phyloP scores from a whole-genome alignment of 805 yeast species.

The Saturnispora zaruensis region DNA sequence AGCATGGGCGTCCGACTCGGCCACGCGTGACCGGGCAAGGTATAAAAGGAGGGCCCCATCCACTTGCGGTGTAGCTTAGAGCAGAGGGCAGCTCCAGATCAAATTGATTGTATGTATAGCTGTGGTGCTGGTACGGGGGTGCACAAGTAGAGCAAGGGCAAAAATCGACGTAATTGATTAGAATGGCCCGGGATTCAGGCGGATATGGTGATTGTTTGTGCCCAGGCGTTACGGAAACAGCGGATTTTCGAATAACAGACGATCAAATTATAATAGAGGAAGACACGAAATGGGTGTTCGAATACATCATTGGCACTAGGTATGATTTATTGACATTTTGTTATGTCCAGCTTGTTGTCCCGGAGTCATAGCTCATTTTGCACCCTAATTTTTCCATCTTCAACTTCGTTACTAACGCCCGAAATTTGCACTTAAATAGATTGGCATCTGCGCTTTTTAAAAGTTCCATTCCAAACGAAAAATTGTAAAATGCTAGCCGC shows the following conservation, averaged over 20 bases:
- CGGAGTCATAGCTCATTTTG: neutral
- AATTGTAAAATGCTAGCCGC: slow-evolving; percentile 20
- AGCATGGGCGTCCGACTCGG: slow-evolving; percentile 1
- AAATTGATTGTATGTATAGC: neutral
- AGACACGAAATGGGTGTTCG: neutral
- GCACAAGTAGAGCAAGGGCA: neutral
- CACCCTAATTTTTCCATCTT: neutral
- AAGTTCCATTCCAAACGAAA: neutral
- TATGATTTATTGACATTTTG: neutral
- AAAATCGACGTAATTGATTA: neutral
- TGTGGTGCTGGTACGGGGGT: neutral
- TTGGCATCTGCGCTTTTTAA: neutral
- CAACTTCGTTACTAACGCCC: neutral
- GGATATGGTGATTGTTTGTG: neutral
- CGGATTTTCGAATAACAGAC: neutral
- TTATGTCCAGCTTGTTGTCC: no score
- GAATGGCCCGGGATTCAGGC: neutral
- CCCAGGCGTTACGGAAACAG: slow-evolving; percentile 5
- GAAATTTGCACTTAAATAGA: neutral
- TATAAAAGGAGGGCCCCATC: neutral
- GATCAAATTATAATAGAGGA: neutral
- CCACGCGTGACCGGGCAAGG: neutral
- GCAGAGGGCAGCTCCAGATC: neutral
- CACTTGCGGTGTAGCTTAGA: neutral
- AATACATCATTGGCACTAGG: no score